phyloP scores from a whole-genome alignment of 2,329 filamentous ascomycete genomes.

The Teratosphaeria zuluensis region DNA sequence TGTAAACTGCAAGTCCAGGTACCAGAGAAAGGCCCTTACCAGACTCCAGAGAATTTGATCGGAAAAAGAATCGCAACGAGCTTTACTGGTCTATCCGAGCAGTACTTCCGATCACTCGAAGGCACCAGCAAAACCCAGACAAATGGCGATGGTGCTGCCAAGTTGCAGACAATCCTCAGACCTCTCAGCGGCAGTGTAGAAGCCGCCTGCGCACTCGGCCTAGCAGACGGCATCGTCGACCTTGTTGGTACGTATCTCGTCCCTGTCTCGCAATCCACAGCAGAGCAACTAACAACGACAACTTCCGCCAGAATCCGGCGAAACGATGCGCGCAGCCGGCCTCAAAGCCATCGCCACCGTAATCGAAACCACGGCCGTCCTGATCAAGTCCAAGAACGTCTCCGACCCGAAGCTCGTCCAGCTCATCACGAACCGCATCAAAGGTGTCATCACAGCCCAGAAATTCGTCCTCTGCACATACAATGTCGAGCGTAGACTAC shows the following conservation, averaged over 20 bases:
- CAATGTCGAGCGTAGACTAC: constrained; percentile 67
- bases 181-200: constrained; percentile 72
- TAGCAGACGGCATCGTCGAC: constrained; percentile 95
- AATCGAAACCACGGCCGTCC: constrained; percentile 72
- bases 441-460: constrained; percentile 90
- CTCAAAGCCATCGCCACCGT: constrained; percentile 92
- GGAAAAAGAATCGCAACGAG: constrained; percentile 93
- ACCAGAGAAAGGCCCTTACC: constrained; percentile 69
- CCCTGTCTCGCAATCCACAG: neutral
- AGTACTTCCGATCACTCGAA: constrained; percentile 78
- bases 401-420: constrained; percentile 73
- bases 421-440: constrained; percentile 76
- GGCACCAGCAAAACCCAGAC: constrained; percentile 32
- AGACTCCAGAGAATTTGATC: constrained; percentile 64
- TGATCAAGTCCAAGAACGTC: constrained; percentile 82
- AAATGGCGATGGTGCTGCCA: constrained; percentile 24
- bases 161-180: neutral
- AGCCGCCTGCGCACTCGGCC: constrained; percentile 87
- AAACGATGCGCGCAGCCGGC: constrained; percentile 94
- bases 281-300: neutral
- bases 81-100: constrained; percentile 73
- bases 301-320: constrained; percentile 68
- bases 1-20: constrained; percentile 98
- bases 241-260: constrained; percentile 66
- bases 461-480: constrained; percentile 93